Conservation (phyloP, 2,329 filamentous ascomycete genomes). For the Myriangium duriaei region DNA sequence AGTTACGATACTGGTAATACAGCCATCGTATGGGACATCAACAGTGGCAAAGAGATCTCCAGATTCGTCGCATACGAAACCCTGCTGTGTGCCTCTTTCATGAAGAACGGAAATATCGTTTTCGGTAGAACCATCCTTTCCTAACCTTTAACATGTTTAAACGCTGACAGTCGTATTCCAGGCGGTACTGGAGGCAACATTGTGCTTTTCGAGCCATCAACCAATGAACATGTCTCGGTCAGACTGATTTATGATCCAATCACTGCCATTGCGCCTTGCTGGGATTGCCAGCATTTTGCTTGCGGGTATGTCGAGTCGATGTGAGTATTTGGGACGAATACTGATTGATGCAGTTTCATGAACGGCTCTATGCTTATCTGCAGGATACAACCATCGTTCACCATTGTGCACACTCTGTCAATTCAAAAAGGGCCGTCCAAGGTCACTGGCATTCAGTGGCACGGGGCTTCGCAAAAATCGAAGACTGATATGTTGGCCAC, state of each 20-base stretch:
- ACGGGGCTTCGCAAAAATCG: conserved; percentile 88
- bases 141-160: no score
- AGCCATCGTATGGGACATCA: conserved; percentile 91
- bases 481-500: conserved; percentile 97
- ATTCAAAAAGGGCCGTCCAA: conserved; percentile 75
- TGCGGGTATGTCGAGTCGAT: conserved; percentile 56
- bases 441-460: conserved; percentile 81
- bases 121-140: conserved; percentile 68
- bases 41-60: conserved; percentile 80
- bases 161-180: conserved; percentile 32
- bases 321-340: background rate
- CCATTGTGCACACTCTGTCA: conserved; percentile 82
- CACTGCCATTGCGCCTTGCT: conserved; percentile 77
- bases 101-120: conserved; percentile 91
- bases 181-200: conserved; percentile 88
- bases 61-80: conserved; percentile 88
- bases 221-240: conserved; percentile 81
- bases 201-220: conserved; percentile 85
- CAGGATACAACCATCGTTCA: conserved; percentile 80
- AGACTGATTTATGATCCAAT: conserved; percentile 91
- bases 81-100: conserved; percentile 78
- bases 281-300: conserved; percentile 87
- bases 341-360: conserved; percentile 53
- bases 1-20: conserved; percentile 88
- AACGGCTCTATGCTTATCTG: conserved; percentile 91